These are phyloP conservation scores for Calocera cornea DNA, from an alignment of 768 basidiomycete species.

Conservation along the genomic window DNA sequence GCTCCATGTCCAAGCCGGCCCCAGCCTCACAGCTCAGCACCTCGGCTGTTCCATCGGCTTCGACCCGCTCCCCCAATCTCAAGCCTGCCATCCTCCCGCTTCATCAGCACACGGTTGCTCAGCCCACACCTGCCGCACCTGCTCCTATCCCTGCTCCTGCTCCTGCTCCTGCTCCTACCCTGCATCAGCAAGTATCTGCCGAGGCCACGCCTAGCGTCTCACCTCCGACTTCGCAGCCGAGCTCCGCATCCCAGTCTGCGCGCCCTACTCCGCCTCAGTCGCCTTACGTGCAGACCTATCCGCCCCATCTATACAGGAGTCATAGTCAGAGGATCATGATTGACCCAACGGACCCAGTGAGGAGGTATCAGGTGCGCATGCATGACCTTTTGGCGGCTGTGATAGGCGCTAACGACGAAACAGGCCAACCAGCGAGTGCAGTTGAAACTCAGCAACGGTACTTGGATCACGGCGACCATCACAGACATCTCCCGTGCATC, in stretches of 20 bases:
- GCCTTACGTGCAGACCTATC: background rate
- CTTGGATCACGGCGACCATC: background rate
- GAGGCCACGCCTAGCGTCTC: background rate
- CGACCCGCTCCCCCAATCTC: background rate
- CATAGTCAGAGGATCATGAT: constrained; percentile 4
- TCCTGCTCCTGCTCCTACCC: background rate
- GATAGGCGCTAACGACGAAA: background rate
- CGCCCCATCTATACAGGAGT: background rate
- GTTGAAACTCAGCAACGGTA: background rate
- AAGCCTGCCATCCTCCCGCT: background rate
- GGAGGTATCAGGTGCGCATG: background rate
- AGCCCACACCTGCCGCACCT: no score
- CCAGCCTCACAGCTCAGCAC: background rate
- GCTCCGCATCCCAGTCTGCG: background rate
- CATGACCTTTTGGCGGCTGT: no score
- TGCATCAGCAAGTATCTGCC: background rate
- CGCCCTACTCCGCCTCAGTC: background rate
- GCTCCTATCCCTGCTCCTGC: background rate
- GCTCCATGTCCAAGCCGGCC: background rate
- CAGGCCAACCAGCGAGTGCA: constrained; percentile 2
- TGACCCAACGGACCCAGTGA: constrained; percentile 4
- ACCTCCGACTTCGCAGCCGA: background rate
- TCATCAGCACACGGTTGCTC: background rate
- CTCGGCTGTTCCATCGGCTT: background rate
- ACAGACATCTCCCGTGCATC: background rate